A percentile compares a stretch with the other conserved stretches of the same genome.
Evolutionary conservation across 2,329 filamentous ascomycete genomes (phyloP).

Genomic region (Xylaria multiplex): DNA sequence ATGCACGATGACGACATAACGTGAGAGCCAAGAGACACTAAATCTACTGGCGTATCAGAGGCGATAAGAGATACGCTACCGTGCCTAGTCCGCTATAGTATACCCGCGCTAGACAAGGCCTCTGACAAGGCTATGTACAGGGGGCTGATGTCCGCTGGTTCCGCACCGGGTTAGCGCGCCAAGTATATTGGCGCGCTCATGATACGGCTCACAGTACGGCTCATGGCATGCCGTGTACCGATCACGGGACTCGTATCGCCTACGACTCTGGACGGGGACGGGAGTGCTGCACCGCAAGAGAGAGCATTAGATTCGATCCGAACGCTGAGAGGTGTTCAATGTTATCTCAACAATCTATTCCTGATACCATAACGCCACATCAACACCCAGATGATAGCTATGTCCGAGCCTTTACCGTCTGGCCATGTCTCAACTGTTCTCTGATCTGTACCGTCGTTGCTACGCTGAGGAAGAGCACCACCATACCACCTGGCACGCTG

Average conservation of each 20-base stretch:
- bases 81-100: not conserved
- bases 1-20: slow-evolving; percentile 31
- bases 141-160: not conserved
- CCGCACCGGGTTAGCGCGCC: not conserved
- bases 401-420: not conserved
- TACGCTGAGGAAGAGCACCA: not conserved
- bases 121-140: not conserved
- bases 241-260: too few species aligned
- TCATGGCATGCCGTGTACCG: not conserved
- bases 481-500: not conserved
- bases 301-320: not conserved
- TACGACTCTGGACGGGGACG: too few species aligned
- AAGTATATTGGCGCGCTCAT: not conserved
- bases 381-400: not conserved
- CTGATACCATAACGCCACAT: not conserved
- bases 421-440: slow-evolving; percentile 5
- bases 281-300: not conserved
- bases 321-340: too few species aligned
- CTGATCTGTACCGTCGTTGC: not conserved
- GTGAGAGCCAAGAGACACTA: slow-evolving; percentile 18
- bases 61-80: not conserved
- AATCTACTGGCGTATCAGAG: slow-evolving; percentile 9
- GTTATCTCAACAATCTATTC: too few species aligned
- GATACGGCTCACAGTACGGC: too few species aligned
- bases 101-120: slow-evolving; percentile 5